phyloP scores from a whole-genome alignment of 2,329 filamentous ascomycete genomes.

The Juglanconis sp. region DNA sequence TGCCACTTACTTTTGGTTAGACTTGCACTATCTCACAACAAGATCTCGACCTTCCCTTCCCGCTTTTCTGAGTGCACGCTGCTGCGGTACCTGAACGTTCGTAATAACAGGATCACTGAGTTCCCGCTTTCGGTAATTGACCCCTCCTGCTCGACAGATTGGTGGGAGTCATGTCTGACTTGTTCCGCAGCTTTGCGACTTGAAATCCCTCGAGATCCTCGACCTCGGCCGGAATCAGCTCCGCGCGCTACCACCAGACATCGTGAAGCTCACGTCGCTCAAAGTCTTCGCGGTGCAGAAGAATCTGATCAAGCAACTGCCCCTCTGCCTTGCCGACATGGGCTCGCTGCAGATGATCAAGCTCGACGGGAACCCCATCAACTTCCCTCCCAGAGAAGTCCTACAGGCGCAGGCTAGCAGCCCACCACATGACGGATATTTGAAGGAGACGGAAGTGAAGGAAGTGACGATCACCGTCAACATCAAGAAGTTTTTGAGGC shows the following conservation, averaged over 20 bases:
- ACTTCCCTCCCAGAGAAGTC: conserved; percentile 71
- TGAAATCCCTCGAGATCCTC: conserved; percentile 85
- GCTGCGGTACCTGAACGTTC: conserved; percentile 75
- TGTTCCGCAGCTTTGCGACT: conserved; percentile 68
- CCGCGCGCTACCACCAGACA: conserved; percentile 70
- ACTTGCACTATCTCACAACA: conserved; percentile 79
- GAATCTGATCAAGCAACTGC: conserved; percentile 82
- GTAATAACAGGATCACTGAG: conserved; percentile 69
- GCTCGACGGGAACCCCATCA: conserved; percentile 82
- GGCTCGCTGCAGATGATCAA: conserved; percentile 84
- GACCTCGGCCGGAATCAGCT: conserved; percentile 90
- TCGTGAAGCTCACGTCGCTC: conserved; percentile 76
- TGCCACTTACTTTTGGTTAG: conserved; percentile 38
- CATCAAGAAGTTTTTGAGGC: conserved; percentile 59
- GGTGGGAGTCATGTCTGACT: conserved; percentile 10
- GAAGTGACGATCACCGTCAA: conserved; percentile 58
- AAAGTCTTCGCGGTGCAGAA: conserved; percentile 86
- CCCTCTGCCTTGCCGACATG: conserved; percentile 84
- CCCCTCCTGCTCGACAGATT: neutral
- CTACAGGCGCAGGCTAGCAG: conserved; percentile 57
- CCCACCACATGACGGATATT: conserved; percentile 51
- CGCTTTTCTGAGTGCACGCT: conserved; percentile 74
- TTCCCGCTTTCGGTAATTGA: conserved; percentile 53
- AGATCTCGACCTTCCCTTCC: conserved; percentile 64
- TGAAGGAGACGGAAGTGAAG: conserved; percentile 62